Conservation (phyloP, 768 basidiomycete genomes). For the Mycena indigotica region DNA sequence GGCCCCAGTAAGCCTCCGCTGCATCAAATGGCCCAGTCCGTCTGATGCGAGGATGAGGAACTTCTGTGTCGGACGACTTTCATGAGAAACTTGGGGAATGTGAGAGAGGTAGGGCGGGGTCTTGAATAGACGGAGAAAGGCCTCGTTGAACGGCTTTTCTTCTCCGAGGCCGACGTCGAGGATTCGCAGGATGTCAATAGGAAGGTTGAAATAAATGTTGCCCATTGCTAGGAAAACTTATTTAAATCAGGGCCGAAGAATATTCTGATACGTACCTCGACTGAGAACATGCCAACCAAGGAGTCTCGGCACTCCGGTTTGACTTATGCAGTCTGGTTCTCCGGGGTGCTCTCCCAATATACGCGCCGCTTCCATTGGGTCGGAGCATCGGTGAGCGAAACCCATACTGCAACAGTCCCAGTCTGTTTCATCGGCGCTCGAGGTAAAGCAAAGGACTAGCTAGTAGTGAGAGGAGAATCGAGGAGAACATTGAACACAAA, state of each 20-base stretch:
- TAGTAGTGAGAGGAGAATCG: too few relatives aligned
- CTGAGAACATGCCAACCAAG: neutral
- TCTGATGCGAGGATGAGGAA: neutral
- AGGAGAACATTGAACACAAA: neutral
- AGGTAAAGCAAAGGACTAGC: neutral
- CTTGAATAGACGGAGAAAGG: neutral
- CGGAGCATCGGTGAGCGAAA: neutral
- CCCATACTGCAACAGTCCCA: neutral
- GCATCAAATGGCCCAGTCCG: neutral
- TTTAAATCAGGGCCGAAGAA: neutral
- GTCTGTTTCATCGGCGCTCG: neutral
- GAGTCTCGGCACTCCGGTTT: neutral
- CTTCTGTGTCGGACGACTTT: neutral
- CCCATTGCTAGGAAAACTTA: neutral
- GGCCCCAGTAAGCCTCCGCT: neutral
- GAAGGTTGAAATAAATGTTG: neutral
- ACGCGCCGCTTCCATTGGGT: neutral
- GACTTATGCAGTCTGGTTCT: neutral
- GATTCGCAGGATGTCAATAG: neutral
- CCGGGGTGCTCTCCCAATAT: neutral
- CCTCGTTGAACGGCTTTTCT: neutral
- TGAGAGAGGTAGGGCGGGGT: neutral
- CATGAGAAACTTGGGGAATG: neutral
- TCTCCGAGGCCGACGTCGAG: neutral
- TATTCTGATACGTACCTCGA: neutral